Conservation (phyloP, 495 filamentous ascomycete species). For the Penicillium atrosanguineum region DNA sequence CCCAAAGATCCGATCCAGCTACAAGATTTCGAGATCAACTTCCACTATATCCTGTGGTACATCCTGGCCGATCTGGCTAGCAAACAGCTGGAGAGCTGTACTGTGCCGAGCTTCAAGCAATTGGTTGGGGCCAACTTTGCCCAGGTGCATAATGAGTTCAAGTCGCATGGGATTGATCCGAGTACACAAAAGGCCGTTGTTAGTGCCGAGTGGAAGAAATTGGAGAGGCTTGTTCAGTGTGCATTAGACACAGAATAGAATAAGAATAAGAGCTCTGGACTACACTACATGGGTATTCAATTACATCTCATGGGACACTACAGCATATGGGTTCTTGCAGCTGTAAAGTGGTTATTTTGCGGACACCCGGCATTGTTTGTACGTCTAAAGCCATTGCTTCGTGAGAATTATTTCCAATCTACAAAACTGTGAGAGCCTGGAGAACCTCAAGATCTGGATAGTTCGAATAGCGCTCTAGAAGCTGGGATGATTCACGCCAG, state of each 20-base stretch:
- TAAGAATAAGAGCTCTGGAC: constrained; percentile 11
- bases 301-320: neutral
- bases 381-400: too few relatives aligned
- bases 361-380: too few relatives aligned
- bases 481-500: neutral
- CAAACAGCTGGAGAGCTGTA: constrained; percentile 32
- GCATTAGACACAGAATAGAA: constrained; percentile 30
- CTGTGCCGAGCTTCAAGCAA: constrained; percentile 35
- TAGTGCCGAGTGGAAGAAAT: constrained; percentile 34
- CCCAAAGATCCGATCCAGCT: constrained; percentile 16
- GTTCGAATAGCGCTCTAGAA: neutral
- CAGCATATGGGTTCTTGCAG: neutral
- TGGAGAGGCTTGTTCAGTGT: constrained; percentile 28
- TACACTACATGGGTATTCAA: neutral
- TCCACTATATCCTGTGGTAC: constrained; percentile 36
- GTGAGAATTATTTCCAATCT: too few relatives aligned
- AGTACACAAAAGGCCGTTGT: constrained; percentile 23
- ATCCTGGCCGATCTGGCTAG: constrained; percentile 41
- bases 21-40: constrained; percentile 26
- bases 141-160: constrained; percentile 34
- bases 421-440: too few relatives aligned
- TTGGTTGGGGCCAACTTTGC: constrained; percentile 30
- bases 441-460: too few relatives aligned
- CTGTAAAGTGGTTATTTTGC: too few relatives aligned
- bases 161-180: constrained; percentile 29